Conservation (phyloP, 179 eudicot species). For the Beta lomatogona region DNA sequence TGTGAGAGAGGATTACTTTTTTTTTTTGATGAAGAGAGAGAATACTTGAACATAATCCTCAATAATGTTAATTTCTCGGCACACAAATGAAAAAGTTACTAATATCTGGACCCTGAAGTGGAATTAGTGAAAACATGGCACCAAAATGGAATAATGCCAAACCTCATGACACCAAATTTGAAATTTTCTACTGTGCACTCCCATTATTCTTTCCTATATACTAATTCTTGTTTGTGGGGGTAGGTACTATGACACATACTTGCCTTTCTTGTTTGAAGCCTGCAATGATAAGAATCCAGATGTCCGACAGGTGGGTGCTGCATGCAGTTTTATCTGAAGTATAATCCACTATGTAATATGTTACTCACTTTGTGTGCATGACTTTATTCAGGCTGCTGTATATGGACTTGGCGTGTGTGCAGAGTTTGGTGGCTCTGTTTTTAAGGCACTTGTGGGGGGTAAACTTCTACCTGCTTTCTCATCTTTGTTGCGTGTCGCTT, state of each 20-base stretch:
- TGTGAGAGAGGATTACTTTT: too few relatives aligned
- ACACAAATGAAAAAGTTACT: too few relatives aligned
- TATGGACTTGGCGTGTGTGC: conserved; percentile 99
- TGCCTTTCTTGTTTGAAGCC: conserved; percentile 94
- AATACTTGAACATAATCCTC: too few relatives aligned
- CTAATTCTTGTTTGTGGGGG: conserved; percentile 18
- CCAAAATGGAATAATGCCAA: too few relatives aligned
- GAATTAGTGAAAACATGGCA: too few relatives aligned
- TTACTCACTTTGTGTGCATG: conserved; percentile 5
- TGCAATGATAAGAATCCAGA: conserved; percentile 89
- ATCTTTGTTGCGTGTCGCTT: not conserved
- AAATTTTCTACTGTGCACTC: too few relatives aligned
- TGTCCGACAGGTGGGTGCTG: conserved; percentile 76
- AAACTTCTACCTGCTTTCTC: conserved; percentile 18
- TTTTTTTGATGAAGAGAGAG: too few relatives aligned
- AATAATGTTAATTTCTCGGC: too few relatives aligned
- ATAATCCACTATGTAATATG: not conserved
- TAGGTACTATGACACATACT: conserved; percentile 91
- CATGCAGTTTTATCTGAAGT: not conserved
- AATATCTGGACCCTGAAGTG: too few relatives aligned
- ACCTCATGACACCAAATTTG: too few relatives aligned
- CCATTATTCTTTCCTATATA: not conserved
- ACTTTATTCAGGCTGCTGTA: conserved; percentile 77
- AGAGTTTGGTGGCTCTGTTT: conserved; percentile 80
- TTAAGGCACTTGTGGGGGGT: conserved; percentile 94